Evolutionary conservation across 306 rosid species (phyloP).

Genomic region (apple (Malus domestica)): ASM211411v1 NC_041794.1:501501-502000

Average conservation of each 20-base stretch:
- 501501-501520: too few species aligned
- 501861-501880: background rate
- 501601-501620: constrained; percentile 9
- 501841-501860: too few species aligned
- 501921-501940: too few species aligned
- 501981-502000: too few species aligned
- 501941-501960: too few species aligned
- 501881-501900: too few species aligned
- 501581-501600: background rate
- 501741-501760: background rate
- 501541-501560: too few species aligned
- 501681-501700: constrained; percentile 80
- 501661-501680: constrained; percentile 34
- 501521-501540: too few species aligned
- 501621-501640: background rate
- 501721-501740: background rate
- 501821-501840: too few species aligned
- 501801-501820: background rate
- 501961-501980: too few species aligned
- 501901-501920: too few species aligned
- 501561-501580: background rate
- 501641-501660: constrained; percentile 30
- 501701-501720: constrained; percentile 21
- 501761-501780: background rate
- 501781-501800: too few species aligned